A percentile compares a stretch with the other conserved stretches of the same genome.
Evolutionary conservation across 2,329 filamentous ascomycete species (phyloP).

Genomic region (Aspergillus intermedius): DNA sequence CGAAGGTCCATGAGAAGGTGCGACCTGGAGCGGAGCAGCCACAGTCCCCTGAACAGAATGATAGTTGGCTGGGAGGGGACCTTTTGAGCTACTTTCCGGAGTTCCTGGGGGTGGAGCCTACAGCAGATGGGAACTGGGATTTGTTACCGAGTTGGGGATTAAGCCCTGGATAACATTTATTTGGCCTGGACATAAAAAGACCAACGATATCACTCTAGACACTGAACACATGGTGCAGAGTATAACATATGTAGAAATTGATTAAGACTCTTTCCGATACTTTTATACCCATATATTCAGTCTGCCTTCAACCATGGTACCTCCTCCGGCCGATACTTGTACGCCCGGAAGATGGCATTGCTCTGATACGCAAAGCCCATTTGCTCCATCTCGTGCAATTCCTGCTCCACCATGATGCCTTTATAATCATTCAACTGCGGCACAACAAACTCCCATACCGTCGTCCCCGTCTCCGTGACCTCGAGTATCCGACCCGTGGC

Average conservation of each 20-base stretch:
- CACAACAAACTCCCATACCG: slow-evolving; percentile 42
- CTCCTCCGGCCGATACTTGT: slow-evolving; percentile 37
- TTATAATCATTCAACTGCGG: slow-evolving; percentile 37
- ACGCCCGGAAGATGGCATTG: slow-evolving; percentile 42
- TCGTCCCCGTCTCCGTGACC: slow-evolving; percentile 34
- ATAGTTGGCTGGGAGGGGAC: slow-evolving; percentile 12
- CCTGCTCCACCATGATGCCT: slow-evolving; percentile 14
- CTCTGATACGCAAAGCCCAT: slow-evolving; percentile 34
- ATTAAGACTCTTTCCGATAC: not conserved
- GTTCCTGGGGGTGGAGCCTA: slow-evolving; percentile 24
- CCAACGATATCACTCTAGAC: too few relatives aligned
- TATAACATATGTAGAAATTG: not conserved
- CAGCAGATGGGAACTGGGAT: slow-evolving; percentile 22
- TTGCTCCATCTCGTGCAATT: slow-evolving; percentile 28
- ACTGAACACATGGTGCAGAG: too few relatives aligned
- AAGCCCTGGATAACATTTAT: not conserved
- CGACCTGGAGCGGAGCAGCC: slow-evolving; percentile 19
- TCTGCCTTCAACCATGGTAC: slow-evolving; percentile 29
- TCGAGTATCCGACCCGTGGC: slow-evolving; percentile 42
- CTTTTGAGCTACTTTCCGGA: slow-evolving; percentile 26
- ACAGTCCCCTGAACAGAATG: slow-evolving; percentile 3
- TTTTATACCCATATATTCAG: not conserved
- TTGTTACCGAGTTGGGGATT: slow-evolving; percentile 20
- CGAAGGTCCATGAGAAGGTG: slow-evolving; percentile 25
- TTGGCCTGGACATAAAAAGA: not conserved